Base-by-base conservation (phyloP, 495 filamentous ascomycete species). In the Cercophora samala region DNA sequence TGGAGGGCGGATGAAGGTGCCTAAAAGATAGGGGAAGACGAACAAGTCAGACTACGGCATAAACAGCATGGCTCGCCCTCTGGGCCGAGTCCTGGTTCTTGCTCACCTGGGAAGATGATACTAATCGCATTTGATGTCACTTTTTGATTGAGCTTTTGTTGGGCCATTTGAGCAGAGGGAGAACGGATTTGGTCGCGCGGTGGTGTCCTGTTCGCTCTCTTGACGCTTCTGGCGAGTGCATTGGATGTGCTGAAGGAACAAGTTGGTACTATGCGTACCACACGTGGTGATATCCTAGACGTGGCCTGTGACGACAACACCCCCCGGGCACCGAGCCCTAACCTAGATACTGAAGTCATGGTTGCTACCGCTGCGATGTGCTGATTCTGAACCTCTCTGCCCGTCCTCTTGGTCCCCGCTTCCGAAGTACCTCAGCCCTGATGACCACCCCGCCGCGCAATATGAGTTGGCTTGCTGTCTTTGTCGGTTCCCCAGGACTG, bases 1-100 rank as follows among this genome's bases (percentile, higher is more conserved):
- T 9, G 73, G 71, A 2, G 75, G 75, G 3, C 65, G 26, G 52
- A 77, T 54, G 25, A 76, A 70, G 19, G 74, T 76, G n/a, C 66
- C 74, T 75, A 52, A 25, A 6, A 15, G 23, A 29, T 13, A 54
- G n/a, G 21, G 24, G 23, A 26, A 60, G 58, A 29, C 32, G 19
- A 46, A n/a, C 24, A 23, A 46, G 26, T 21, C 26, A 37, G 24
- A 17, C 26, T 21, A 51, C 25, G 58, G 58, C 0, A n/a, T 15
- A 23, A 24, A 46, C 37, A 46, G 9, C 9, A 17, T 13, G 37
- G 37, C 37, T 46, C 37, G 13, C 9, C 37, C 5, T 11, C 8
- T 46, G 58, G 22, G 5, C 1, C 58, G 58, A 11, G 58, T 56
- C 18, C n/a, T 19, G 53, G 11, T 21, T 23, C 22, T 23, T 19